Percentiles rank a stretch among this genome's conserved stretches.
phyloP scores from a whole-genome alignment of 768 basidiomycete species.

The Leccinum olivaceopallidum region DNA sequence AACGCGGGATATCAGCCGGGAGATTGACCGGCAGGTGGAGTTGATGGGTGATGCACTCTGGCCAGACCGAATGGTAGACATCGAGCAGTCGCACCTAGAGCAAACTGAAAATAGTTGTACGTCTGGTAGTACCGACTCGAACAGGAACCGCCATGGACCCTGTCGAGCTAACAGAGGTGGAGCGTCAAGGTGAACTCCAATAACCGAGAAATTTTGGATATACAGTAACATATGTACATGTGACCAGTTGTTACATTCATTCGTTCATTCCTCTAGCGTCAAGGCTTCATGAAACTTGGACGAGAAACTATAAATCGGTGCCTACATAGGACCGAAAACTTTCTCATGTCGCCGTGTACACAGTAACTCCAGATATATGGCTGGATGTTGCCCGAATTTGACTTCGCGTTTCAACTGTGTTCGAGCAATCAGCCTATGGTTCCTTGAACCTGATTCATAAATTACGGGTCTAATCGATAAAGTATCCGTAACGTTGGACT shows the following conservation, averaged over 20 bases:
- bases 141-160: neutral
- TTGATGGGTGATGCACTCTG: neutral
- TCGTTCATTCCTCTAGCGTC: no score
- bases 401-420: no score
- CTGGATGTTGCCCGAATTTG: no score
- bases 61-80: neutral
- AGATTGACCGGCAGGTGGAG: conserved; percentile 1
- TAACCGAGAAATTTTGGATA: neutral
- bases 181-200: neutral
- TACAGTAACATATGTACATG: no score
- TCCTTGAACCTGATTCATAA: neutral
- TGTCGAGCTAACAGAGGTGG: neutral
- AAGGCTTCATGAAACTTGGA: no score
- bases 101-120: neutral
- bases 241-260: no score
- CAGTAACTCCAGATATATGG: no score
- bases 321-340: no score
- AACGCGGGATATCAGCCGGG: conserved; percentile 6
- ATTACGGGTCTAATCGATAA: neutral
- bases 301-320: no score
- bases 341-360: no score
- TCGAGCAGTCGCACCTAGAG: neutral
- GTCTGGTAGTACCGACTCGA: neutral
- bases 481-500: neutral
- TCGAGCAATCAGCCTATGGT: neutral